Conservation (phyloP, 192 early-diverging fungal species). For the Gryganskiella cystojenkinii region DNA sequence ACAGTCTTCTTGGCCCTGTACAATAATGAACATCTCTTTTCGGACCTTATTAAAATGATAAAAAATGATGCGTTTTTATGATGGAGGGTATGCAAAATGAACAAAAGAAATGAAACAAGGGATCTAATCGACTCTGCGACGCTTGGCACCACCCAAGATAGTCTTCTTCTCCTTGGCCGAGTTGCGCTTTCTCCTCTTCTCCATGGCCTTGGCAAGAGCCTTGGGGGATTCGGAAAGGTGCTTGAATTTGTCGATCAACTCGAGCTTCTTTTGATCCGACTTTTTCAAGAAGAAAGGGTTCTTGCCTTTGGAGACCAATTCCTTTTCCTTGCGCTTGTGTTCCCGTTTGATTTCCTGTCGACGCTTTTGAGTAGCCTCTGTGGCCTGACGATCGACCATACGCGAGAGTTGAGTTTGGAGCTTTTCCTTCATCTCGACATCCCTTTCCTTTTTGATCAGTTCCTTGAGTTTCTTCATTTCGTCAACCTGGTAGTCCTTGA, state of each 20-base stretch:
- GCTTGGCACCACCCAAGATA: constrained; percentile 66
- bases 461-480: constrained; percentile 80
- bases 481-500: constrained; percentile 79
- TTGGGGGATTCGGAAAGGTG: constrained; percentile 70
- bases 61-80: too few species aligned
- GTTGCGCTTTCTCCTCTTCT: constrained; percentile 95
- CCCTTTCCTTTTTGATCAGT: constrained; percentile 73
- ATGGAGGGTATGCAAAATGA: too few species aligned
- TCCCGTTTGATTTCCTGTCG: constrained; percentile 74
- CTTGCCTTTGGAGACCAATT: constrained; percentile 88
- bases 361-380: constrained; percentile 61
- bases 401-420: constrained; percentile 69
- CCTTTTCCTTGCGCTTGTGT: constrained; percentile 85
- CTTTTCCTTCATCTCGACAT: constrained; percentile 66
- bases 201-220: constrained; percentile 85
- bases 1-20: too few species aligned
- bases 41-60: too few species aligned
- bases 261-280: constrained; percentile 84
- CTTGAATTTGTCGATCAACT: constrained; percentile 89
- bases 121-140: constrained; percentile 29
- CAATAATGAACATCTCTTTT: too few species aligned
- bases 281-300: constrained; percentile 95
- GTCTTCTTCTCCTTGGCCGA: constrained; percentile 83
- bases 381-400: constrained; percentile 67
- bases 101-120: too few species aligned